phyloP scores from a whole-genome alignment of 371 early-diverging fungal species.

The Blakeslea trispora region DNA sequence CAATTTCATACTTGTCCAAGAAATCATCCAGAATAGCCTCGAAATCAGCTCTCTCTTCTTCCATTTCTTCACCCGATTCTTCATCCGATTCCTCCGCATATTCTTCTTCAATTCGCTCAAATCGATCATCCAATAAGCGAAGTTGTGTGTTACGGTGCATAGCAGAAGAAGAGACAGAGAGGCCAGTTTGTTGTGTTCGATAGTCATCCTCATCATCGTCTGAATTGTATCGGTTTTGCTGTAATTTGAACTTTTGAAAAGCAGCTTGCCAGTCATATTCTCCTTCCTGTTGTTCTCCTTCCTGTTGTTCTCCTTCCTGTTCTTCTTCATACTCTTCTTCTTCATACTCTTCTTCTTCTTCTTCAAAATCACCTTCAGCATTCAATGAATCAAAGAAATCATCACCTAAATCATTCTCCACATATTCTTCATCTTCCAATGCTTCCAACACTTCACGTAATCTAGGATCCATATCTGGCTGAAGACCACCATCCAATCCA shows the following conservation, averaged over 20 bases:
- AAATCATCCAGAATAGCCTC: slow-evolving; percentile 87
- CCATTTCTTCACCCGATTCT: slow-evolving; percentile 44
- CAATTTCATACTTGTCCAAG: slow-evolving; percentile 81
- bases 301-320: slow-evolving; percentile 55
- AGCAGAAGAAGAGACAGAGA: slow-evolving; percentile 89
- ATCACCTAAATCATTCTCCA: slow-evolving; percentile 70
- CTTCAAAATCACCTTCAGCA: slow-evolving; percentile 48
- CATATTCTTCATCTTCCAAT: slow-evolving; percentile 86
- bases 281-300: slow-evolving; percentile 43
- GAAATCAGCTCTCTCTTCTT: slow-evolving; percentile 62
- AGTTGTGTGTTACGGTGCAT: slow-evolving; percentile 91
- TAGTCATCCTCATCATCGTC: slow-evolving; percentile 41
- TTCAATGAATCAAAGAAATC: slow-evolving; percentile 71
- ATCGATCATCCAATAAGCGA: slow-evolving; percentile 88
- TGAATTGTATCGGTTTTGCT: too few relatives aligned
- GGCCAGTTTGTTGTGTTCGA: slow-evolving; percentile 52
- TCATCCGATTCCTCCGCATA: slow-evolving; percentile 77
- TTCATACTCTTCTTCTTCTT: slow-evolving; percentile 43
- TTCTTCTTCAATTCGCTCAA: slow-evolving; percentile 82
- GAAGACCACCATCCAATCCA: slow-evolving; percentile 61
- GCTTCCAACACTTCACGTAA: slow-evolving; percentile 89
- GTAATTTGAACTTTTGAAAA: slow-evolving; percentile 64
- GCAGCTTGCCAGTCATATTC: slow-evolving; percentile 67
- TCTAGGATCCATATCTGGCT: slow-evolving; percentile 77
- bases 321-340: slow-evolving; percentile 48